Evolutionary conservation across 768 basidiomycete species (phyloP), one percentile per base, ranked within the genome.

Genomic region (Trametes cubensis): DNA sequence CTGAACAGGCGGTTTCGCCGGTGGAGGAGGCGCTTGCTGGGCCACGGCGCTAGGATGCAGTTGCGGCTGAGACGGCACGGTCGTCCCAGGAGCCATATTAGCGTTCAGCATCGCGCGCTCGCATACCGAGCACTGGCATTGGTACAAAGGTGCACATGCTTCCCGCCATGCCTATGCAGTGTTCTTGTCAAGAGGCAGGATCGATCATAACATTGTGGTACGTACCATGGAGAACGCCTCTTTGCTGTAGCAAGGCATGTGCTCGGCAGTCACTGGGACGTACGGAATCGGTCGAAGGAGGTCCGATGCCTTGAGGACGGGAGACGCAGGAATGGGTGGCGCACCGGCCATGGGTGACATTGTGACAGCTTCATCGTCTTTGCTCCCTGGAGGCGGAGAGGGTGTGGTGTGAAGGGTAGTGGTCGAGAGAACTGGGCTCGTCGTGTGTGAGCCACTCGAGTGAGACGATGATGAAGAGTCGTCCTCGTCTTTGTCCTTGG

Each of bases 361-460:
- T 18, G 65, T 61, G 7, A 61, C 65, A 4, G 64, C 55, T 25
- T 73, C 75, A 10, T 74, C 73, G 3, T 75, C 73, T 56, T 77
- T 79, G 44, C 72, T 69, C 20, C 70, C 75, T 7, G 89, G 89
- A 0, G 88, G 86, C 0, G 89, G 89, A 2, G 86, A 88, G 0
- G 89, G 89, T 7, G 89, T 90, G n/a, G 89, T 92, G 63, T 87
- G 86, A 30, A 91, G 69, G 7, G 89, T 92, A 8, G 86, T 83
- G 1, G 88, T 87, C 14, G 88, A 89, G 26, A 90, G 70, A 4
- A 90, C 88, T 0, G 89, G 90, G 65, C 88, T 90, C 20, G 89
- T 90, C 62, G 72, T 78, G 21, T 86, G 85, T 5, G 85, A 87
- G 8, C 77, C 79, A 52, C 79, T 79, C 46, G 79, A 81, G 51